These are phyloP conservation scores for Xeromyces bisporus DNA, from an alignment of 495 filamentous ascomycete genomes.

Conservation along the genomic window DNA sequence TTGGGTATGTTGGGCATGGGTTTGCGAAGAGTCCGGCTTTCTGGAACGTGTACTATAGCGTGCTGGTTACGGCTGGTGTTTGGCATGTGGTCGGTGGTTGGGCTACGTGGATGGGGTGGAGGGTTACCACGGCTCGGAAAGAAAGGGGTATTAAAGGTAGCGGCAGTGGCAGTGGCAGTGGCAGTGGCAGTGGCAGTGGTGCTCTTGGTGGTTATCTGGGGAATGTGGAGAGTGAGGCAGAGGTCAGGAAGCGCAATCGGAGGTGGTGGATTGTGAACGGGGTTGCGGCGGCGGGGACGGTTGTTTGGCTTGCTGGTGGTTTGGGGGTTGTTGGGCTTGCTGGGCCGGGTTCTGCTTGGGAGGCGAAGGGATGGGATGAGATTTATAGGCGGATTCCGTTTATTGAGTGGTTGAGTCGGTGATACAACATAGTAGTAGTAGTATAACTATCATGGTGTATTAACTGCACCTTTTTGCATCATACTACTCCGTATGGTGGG, in stretches of 20 bases:
- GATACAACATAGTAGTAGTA: too few relatives aligned
- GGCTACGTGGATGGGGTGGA: constrained; percentile 52
- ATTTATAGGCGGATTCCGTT: constrained; percentile 40
- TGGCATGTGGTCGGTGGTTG: constrained; percentile 75
- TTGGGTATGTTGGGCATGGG: constrained; percentile 74
- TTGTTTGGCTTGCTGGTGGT: constrained; percentile 64
- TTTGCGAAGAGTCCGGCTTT: constrained; percentile 50
- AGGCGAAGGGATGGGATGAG: constrained; percentile 62
- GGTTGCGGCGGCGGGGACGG: constrained; percentile 36
- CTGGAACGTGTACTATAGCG: constrained; percentile 47
- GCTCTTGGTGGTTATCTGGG: constrained; percentile 22
- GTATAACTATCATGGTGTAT: too few relatives aligned
- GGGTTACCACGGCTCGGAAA: constrained; percentile 24
- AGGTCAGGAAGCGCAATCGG: constrained; percentile 30
- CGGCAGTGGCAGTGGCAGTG: constrained; percentile 19
- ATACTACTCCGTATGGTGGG: too few relatives aligned
- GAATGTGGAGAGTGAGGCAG: constrained; percentile 21
- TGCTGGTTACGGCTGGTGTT: constrained; percentile 49
- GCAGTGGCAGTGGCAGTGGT: constrained; percentile 18
- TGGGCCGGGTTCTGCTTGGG: constrained; percentile 57
- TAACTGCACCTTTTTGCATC: too few relatives aligned
- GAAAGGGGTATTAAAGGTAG: constrained; percentile 19
- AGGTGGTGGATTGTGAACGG: constrained; percentile 56
- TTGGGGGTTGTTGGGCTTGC: constrained; percentile 58
- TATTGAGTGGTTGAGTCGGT: constrained; percentile 32